Evolutionary conservation across 2,329 filamentous ascomycete species (phyloP), one percentile per base, ranked within the genome.

Genomic region (Orbilia oligospora): DNA sequence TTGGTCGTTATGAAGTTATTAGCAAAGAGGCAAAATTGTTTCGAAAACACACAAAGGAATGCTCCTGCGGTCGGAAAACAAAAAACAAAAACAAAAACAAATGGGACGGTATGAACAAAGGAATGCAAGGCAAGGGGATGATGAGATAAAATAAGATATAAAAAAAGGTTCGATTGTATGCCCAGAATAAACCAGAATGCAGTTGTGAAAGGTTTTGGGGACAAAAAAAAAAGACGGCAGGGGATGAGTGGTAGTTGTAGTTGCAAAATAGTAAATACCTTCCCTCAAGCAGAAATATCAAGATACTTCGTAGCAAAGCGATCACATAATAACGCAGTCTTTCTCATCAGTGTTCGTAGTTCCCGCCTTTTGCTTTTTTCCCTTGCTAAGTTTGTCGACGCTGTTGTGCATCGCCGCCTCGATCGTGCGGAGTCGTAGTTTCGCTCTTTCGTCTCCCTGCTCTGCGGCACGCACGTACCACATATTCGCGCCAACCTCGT

Each of bases 401-500:
- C 86, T 86, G 2, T 89, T 90, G 3, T 88, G 88, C 4, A 94
- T 92, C 10, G 96, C 95, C 8, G 92, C 92, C 79, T 92, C 90
- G 79, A 99, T 99, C 48, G 94, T 93, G 20, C 92, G 90, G 67
- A 99, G 87, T 27, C 96, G 90, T 82, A 96, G 92, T 84, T 92
- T 95, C 64, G 96, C 96, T 73, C 94, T 90, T 82, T 96, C 93
- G 82, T 98, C 94, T 56, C 95, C 96, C 63, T 93, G 90, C 81
- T 97, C 95, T 16, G 96, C 95, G 4, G 96, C 96, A 84, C 93
- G 93, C 81, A 99, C 95, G 84, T 99, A 99, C 95, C 94, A 98
- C 36, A 97, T 93, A 83, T 99, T 99, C 81, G 96, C 95, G 84
- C 97, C 94, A 51, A 99, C 88, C n/a, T 95, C 91, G 84, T 99